Evolutionary conservation across 345 rosid species (phyloP), one percentile per base, ranked within the genome.

Genomic region (Pugionium cornutum): DNA sequence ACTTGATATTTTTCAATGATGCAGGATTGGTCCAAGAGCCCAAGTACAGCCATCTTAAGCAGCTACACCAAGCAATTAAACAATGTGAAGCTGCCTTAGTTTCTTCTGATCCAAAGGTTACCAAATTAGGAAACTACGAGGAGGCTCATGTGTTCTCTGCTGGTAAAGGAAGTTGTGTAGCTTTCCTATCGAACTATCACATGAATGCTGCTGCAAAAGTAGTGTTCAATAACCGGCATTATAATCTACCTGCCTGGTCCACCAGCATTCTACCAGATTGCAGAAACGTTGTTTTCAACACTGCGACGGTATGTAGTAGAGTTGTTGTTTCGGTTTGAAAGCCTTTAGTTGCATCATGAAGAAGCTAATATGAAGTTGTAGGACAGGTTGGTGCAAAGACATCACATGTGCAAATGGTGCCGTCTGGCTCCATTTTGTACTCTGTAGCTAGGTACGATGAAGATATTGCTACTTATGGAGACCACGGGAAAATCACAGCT

Each of bases 191-290:
- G 2, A 92, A 94, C 81, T 88, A 64, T 75, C 53, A 94, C 51
- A 8, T 69, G 37, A 81, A 75, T 26, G 77, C 83, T 29, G 74
- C 95, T 58, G 88, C 97, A 34, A 77, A 64, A 63, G 92, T 90
- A 66, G 66, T 69, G 49, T 94, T 86, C 75, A 81, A 83, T 25
- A 81, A 81, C 25, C 74, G 78, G 62, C 95, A 82, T 50, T 85
- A 81, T 63, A 62, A 77, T 58, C 82, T 94, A 75, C 97, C 95
- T 43, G 88, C 96, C 29, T 94, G 99, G 99, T 94, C 99, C 62
- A 80, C 80, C 8, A 94, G 97, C 74, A 90, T 94, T 73, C 97
- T 92, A 73, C 97, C 92, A 2, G 97, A 92, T 76, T 92, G 99
- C 82, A 76, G 53, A 73, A 80, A 83, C 6, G 90, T 68, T 8